Evolutionary conservation across 129 eudicot genomes (phyloP), one percentile per base, ranked within the genome.

Genomic region (Flaveria ramosissima): DNA sequence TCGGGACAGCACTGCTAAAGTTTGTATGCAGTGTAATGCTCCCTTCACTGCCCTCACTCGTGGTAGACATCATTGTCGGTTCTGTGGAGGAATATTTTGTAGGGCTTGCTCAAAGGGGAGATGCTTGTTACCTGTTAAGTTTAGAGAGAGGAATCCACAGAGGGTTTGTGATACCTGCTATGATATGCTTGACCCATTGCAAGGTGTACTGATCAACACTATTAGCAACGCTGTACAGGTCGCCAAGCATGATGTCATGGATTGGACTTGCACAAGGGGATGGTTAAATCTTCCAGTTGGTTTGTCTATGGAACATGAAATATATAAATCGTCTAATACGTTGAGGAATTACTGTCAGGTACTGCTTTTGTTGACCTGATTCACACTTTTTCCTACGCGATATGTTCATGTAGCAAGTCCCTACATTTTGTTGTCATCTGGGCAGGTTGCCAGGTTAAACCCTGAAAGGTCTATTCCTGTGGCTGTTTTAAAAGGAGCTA

Each of bases 221-320:
- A 83, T 95, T 65, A 95, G 99, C 86, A 95, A 95, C 30, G 99
- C 99, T 12, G 90, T 79, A n/a, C 99, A 95, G 83, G 86, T 77
- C 19, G 97, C 99, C 8, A 95, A 91, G 84, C 99, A 95, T 85
- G 99, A 95, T 74, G 99, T 95, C 68, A 83, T 88, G 85, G 99
- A 95, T 77, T 95, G 99, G 99, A 95, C 99, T 78, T 89, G 96
- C 79, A 66, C 92, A 13, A 85, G 99, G 81, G 96, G 97, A 56
- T 95, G 99, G 99, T 73, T 95, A 71, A 95, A 91, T 83, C 96
- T 95, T 73, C 99, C 99, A 3, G 85, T 95, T 68, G 99, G 99
- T 2, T 30, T 95, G 77, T 91, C 97, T 64, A 88, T 95, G 97
- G 99, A 95, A 80, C 96, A 95, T 78, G 99, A 95, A 72, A 89